These are phyloP conservation scores for Lablab purpureus DNA, from an alignment of 306 rosid species.

Conservation along the genomic window DNA sequence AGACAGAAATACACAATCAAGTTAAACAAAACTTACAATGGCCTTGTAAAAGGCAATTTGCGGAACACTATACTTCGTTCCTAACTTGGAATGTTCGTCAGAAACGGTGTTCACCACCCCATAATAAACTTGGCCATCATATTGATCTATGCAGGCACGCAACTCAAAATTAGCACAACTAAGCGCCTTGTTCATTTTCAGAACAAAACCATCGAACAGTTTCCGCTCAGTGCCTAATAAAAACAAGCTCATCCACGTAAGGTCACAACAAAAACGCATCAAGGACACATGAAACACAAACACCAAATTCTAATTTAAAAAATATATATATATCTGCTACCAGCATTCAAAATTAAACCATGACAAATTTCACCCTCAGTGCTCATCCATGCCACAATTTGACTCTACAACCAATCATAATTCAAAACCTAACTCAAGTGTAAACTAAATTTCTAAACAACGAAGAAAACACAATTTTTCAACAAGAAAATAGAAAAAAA, in stretches of 20 bases:
- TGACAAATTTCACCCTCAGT: slow-evolving; percentile 10
- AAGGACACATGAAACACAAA: neutral
- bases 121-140: slow-evolving; percentile 81
- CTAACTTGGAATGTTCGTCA: slow-evolving; percentile 88
- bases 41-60: slow-evolving; percentile 97
- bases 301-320: neutral
- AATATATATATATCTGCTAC: neutral
- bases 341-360: slow-evolving; percentile 15
- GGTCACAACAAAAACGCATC: slow-evolving; percentile 19
- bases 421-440: neutral
- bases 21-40: slow-evolving; percentile 65
- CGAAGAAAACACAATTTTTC: neutral
- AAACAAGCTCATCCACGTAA: slow-evolving; percentile 21
- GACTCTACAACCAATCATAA: slow-evolving; percentile 30
- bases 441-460: neutral
- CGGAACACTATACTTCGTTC: slow-evolving; percentile 79
- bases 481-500: neutral
- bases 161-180: slow-evolving; percentile 81
- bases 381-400: slow-evolving; percentile 1
- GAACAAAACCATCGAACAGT: slow-evolving; percentile 67
- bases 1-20: slow-evolving; percentile 29
- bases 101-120: slow-evolving; percentile 90
- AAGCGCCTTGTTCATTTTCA: slow-evolving; percentile 87
- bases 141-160: slow-evolving; percentile 80
- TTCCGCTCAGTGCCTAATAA: slow-evolving; percentile 59